phyloP scores from a whole-genome alignment of 2,329 filamentous ascomycete species.

The Exophiala viscosa region DNA sequence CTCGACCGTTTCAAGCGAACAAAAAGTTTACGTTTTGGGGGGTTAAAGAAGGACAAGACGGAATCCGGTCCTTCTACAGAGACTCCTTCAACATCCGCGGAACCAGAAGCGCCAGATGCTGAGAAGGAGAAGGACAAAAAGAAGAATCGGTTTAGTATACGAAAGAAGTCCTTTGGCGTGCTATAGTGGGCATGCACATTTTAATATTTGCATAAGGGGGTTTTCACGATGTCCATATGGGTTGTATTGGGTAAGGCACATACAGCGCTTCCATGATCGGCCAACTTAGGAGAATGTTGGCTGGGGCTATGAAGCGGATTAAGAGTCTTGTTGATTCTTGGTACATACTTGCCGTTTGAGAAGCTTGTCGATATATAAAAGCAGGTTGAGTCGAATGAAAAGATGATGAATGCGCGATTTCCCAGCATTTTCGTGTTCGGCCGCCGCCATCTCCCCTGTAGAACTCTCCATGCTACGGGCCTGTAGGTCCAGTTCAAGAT shows the following conservation, averaged over 20 bases:
- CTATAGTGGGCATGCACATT: slow-evolving; percentile 24
- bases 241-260: no score
- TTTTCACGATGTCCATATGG: not conserved
- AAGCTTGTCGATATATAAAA: slow-evolving; percentile 1
- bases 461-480: no score
- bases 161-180: slow-evolving; percentile 44
- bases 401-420: no score
- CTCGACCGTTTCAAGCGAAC: slow-evolving; percentile 66
- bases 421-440: no score
- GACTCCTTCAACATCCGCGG: slow-evolving; percentile 8
- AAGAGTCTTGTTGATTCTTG: no score
- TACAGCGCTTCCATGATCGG: no score
- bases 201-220: not conserved
- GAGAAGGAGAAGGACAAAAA: slow-evolving; percentile 34
- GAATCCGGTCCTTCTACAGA: slow-evolving; percentile 17
- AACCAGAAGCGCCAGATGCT: slow-evolving; percentile 11
- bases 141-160: slow-evolving; percentile 43
- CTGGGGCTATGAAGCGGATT: no score
- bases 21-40: slow-evolving; percentile 36
- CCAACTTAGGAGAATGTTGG: no score
- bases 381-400: not conserved
- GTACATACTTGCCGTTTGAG: no score
- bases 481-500: no score
- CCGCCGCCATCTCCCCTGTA: no score
- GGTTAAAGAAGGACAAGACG: slow-evolving; percentile 25